phyloP scores from a whole-genome alignment of 1,284 basidiomycete genomes.

The Cryptococcus depauperatus region DNA sequence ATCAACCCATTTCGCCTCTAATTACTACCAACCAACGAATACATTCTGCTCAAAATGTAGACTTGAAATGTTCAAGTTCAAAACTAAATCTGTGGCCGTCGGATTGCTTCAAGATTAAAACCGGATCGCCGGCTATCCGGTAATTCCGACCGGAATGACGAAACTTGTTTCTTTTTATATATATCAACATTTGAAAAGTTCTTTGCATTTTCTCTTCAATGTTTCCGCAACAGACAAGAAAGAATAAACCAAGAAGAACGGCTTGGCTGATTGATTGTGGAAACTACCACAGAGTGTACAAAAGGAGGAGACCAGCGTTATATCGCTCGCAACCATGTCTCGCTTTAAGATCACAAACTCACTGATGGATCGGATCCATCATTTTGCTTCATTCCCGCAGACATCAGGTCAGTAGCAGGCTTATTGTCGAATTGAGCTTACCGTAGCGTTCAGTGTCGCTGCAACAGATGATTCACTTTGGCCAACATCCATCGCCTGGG shows the following conservation, averaged over 20 bases:
- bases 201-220: background rate
- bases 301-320: no score
- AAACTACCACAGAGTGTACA: no score
- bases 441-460: conserved; percentile 56
- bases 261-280: no score
- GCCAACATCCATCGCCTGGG: conserved; percentile 77
- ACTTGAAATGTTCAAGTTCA: no score
- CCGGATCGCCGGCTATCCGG: background rate
- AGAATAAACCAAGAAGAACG: no score
- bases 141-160: background rate
- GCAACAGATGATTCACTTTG: conserved; percentile 86
- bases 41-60: no score
- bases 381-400: conserved; percentile 89
- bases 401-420: conserved; percentile 77
- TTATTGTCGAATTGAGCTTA: conserved; percentile 9
- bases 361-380: conserved; percentile 88
- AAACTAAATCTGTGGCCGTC: background rate
- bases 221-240: background rate
- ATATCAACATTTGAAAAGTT: no score
- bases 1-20: no score
- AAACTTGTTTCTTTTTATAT: background rate
- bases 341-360: conserved; percentile 57
- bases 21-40: no score
- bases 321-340: conserved; percentile 27
- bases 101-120: background rate